Evolutionary conservation across 768 basidiomycete genomes (phyloP), one percentile per base, ranked within the genome.

Genomic region (Leucogyrophana mollusca): DNA sequence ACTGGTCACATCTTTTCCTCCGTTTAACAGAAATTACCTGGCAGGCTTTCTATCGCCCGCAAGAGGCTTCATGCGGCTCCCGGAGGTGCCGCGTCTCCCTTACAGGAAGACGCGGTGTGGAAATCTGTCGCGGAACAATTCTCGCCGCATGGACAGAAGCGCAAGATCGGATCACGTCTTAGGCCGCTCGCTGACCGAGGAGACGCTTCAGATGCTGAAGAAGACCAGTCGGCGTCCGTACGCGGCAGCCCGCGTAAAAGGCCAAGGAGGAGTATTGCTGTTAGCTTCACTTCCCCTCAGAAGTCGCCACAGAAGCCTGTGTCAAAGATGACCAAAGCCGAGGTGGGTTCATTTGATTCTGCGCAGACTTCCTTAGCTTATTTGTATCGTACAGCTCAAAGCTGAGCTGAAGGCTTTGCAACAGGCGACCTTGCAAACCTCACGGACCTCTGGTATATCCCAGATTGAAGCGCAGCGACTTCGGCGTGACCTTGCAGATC

Each of bases 241-340:
- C 55, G 33, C 23, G 48, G 40, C 20, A 43, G 38, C 16, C 37
- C 51, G 7, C 13, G 24, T 14, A 55, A 55, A 38, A 55, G 45
- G 39, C 44, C 47, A 37, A 46, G 53, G 20, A 40, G 20, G 34
- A 50, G 47, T 1, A 10, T 24, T 16, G 21, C 35, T 7, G 47
- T 52, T 45, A 18, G 34, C 11, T 38, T 35, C 30, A 20, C 3
- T 23, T 40, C 39, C 9, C 37, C 45, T 9, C 33, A 51, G 34
- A 41, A 51, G 16, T 51, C 53, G 9, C 45, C 56, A 21, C 51
- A 47, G 33, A 69, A 66, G 39, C 46, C 67, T 0, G 35, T 64
- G 4, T 58, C 61, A 20, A 66, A 61, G 41, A 64, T 70, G 65
- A 73, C 66, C 16, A 74, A 76, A 52, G 60, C 68, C 13, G 66